Conservation (phyloP, 83 land plant species). For the Picea mariana region DNA sequence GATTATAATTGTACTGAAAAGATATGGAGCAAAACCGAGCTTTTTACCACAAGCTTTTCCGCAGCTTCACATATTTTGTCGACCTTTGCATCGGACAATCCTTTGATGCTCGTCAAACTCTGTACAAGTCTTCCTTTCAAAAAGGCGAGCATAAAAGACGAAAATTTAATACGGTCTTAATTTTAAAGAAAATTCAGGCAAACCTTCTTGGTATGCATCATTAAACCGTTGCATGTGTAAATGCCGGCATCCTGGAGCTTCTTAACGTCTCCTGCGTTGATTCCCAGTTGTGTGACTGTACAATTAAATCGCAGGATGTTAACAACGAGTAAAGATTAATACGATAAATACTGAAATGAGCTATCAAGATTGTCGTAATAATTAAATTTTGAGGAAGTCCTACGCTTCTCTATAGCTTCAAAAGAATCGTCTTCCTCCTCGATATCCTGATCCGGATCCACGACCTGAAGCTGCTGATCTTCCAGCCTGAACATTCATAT, state of each 20-base stretch:
- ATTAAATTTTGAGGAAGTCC: too few relatives aligned
- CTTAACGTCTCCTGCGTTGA: conserved; percentile 97
- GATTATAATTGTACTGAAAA: neutral
- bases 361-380: too few relatives aligned
- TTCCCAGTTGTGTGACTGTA: conserved; percentile 85
- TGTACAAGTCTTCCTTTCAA: conserved; percentile 20
- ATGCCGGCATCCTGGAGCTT: conserved; percentile 99
- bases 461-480: conserved; percentile 2
- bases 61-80: conserved; percentile 97
- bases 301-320: neutral
- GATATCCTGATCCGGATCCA: neutral
- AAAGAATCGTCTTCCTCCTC: neutral
- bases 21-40: neutral
- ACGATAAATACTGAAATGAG: neutral
- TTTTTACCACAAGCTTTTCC: conserved; percentile 86
- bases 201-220: conserved; percentile 99
- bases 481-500: neutral
- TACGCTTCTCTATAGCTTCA: conserved; percentile 4
- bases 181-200: neutral
- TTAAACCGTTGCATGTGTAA: conserved; percentile 92
- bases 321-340: neutral
- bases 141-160: neutral
- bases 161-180: neutral
- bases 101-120: conserved; percentile 88
- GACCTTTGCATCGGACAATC: conserved; percentile 95